These are phyloP conservation scores for Phytophthora parvispora DNA, from an alignment of 352 stramenopile species.

Conservation along the genomic window DNA sequence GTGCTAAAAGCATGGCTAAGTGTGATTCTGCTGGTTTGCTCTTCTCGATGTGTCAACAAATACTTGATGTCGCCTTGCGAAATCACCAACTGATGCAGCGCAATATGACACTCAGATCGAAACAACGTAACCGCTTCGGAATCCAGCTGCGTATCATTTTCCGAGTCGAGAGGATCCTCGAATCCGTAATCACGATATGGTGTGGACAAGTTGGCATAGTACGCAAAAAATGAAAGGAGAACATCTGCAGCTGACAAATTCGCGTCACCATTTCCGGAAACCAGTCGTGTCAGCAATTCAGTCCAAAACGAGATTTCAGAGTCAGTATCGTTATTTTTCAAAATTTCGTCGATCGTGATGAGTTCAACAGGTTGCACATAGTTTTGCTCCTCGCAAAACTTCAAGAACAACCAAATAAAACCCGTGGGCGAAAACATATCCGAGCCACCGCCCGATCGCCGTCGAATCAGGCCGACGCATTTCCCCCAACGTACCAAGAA, in stretches of 20 bases:
- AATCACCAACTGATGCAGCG: conserved; percentile 73
- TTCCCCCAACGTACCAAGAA: conserved; percentile 86
- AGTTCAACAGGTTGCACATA: conserved; percentile 57
- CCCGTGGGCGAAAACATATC: conserved; percentile 72
- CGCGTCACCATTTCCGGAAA: conserved; percentile 41
- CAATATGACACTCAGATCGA: conserved; percentile 72
- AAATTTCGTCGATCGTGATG: conserved; percentile 45
- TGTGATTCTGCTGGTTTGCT: conserved; percentile 72
- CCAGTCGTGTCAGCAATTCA: conserved; percentile 46
- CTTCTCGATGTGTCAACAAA: conserved; percentile 55
- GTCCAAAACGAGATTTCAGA: conserved; percentile 78
- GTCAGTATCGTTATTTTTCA: conserved; percentile 59
- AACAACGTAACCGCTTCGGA: conserved; percentile 53
- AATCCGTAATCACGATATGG: conserved; percentile 59
- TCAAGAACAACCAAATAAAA: conserved; percentile 82
- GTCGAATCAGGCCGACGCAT: conserved; percentile 70
- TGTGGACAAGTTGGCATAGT: conserved; percentile 70
- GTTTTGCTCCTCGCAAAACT: conserved; percentile 64
- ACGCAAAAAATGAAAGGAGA: conserved; percentile 64
- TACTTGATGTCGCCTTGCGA: conserved; percentile 67
- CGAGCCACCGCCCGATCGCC: conserved; percentile 54
- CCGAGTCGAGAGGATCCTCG: conserved; percentile 61
- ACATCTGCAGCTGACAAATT: conserved; percentile 60
- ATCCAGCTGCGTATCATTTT: conserved; percentile 76
- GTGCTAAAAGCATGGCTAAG: conserved; percentile 80